These are phyloP conservation scores for Eutrema yunnanense DNA, from an alignment of 345 rosid genomes.

Conservation along the genomic window DNA sequence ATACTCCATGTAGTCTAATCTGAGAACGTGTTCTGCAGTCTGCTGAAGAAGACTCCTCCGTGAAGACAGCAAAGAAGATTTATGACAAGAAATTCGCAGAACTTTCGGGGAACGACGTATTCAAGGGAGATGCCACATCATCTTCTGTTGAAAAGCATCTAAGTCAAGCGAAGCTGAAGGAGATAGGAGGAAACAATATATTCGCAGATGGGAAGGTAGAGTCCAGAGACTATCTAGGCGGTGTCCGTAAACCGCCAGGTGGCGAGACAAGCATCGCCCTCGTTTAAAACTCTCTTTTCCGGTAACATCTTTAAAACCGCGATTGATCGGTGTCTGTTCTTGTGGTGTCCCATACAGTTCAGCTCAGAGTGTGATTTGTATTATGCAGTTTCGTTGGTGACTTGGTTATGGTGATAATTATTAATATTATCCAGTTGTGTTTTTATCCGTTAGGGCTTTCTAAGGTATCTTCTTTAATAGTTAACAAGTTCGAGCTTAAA, in stretches of 20 bases:
- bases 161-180: conserved; percentile 67
- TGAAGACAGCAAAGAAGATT: conserved; percentile 89
- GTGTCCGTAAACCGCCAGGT: conserved; percentile 97
- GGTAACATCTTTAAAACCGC: conserved; percentile 16
- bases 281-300: conserved; percentile 39
- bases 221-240: conserved; percentile 85
- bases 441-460: conserved; percentile 1
- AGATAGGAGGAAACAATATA: conserved; percentile 80
- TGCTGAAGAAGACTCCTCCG: conserved; percentile 45
- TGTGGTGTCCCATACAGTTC: conserved; percentile 25
- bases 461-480: not conserved
- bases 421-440: not conserved
- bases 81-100: conserved; percentile 64
- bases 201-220: conserved; percentile 89
- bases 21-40: conserved; percentile 24
- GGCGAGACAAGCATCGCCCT: conserved; percentile 94
- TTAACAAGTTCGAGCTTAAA: not conserved
- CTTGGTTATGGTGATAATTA: not conserved
- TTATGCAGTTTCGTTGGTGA: conserved; percentile 21
- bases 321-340: conserved; percentile 23
- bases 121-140: conserved; percentile 62
- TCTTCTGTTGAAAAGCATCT: conserved; percentile 56
- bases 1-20: not conserved
- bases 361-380: conserved; percentile 31
- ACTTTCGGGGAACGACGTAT: conserved; percentile 81